phyloP scores from a whole-genome alignment of 805 yeast genomes.

The Clavispora phyllophila region DNA sequence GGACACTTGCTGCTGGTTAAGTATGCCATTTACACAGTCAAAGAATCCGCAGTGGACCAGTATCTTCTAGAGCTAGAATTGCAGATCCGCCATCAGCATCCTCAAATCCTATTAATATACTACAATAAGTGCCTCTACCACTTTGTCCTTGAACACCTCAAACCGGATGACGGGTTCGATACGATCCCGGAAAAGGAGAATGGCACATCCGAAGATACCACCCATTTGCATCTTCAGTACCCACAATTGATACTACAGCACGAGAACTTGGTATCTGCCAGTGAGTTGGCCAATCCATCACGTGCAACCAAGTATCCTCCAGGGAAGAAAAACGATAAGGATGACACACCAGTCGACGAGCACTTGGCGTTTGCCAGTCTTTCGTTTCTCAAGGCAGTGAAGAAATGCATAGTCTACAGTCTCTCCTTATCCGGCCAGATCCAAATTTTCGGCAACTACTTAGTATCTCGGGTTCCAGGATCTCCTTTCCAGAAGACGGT shows the following conservation, averaged over 20 bases:
- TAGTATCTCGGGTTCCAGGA: conserved; percentile 7
- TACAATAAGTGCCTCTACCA: conserved; percentile 36
- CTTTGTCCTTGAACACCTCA: conserved; percentile 26
- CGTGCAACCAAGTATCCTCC: conserved; percentile 11
- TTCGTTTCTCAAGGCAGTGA: conserved; percentile 36
- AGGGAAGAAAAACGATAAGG: conserved; percentile 5
- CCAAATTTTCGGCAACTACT: conserved; percentile 36
- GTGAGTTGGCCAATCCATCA: conserved; percentile 26
- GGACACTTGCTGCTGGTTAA: conserved; percentile 30
- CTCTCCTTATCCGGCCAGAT: conserved; percentile 22
- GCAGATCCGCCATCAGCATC: conserved; percentile 29
- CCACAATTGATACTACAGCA: conserved; percentile 22
- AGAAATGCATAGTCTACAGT: conserved; percentile 32
- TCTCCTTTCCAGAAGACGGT: conserved; percentile 16
- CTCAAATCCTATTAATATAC: conserved; percentile 35
- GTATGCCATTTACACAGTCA: conserved; percentile 26
- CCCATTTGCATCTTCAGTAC: conserved; percentile 12
- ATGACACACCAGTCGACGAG: conserved; percentile 15
- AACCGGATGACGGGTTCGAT: background rate
- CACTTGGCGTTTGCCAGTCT: conserved; percentile 30
- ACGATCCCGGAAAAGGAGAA: background rate
- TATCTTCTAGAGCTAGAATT: conserved; percentile 37
- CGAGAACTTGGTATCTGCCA: conserved; percentile 19
- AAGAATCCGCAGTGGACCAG: conserved; percentile 28
- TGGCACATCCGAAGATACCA: background rate